phyloP scores from a whole-genome alignment of 164 flowering plant genomes.

The Euptelea pleiosperma region DNA sequence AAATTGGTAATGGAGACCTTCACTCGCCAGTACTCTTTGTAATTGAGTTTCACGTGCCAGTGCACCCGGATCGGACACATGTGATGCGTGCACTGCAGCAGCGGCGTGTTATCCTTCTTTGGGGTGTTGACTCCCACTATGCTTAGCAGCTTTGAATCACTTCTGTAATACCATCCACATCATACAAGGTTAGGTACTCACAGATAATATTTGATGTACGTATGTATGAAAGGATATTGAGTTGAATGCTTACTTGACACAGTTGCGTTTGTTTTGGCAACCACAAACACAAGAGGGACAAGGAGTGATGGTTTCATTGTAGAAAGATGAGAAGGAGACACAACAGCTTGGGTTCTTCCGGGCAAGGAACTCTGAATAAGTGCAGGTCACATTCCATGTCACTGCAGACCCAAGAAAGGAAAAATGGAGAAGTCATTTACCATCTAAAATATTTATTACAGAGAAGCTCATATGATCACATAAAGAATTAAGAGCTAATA shows the following conservation, averaged over 20 bases:
- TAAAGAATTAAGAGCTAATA: no score
- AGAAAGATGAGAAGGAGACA: slow-evolving; percentile 73
- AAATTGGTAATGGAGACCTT: slow-evolving; percentile 73
- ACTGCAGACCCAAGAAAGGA: slow-evolving; percentile 40
- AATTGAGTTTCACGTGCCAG: slow-evolving; percentile 79
- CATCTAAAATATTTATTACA: not conserved
- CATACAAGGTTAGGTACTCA: slow-evolving; percentile 30
- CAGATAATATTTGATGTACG: no score
- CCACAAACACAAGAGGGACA: slow-evolving; percentile 77
- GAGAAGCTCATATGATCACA: not conserved
- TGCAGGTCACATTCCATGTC: slow-evolving; percentile 93
- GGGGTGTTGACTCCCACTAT: slow-evolving; percentile 59
- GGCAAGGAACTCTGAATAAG: slow-evolving; percentile 78
- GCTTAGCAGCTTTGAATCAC: slow-evolving; percentile 45
- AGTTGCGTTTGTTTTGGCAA: slow-evolving; percentile 56
- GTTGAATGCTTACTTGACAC: slow-evolving; percentile 43
- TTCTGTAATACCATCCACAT: slow-evolving; percentile 42
- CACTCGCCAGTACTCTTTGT: slow-evolving; percentile 79
- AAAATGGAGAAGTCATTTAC: not conserved
- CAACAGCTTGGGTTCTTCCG: slow-evolving; percentile 65
- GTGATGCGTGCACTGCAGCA: slow-evolving; percentile 75
- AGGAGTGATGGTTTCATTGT: slow-evolving; percentile 60
- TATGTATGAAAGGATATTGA: not conserved
- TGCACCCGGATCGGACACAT: slow-evolving; percentile 78
- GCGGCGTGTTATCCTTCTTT: slow-evolving; percentile 60